Base-by-base conservation (phyloP, 192 early-diverging fungal species). In the Kappamyces sp. region DNA sequence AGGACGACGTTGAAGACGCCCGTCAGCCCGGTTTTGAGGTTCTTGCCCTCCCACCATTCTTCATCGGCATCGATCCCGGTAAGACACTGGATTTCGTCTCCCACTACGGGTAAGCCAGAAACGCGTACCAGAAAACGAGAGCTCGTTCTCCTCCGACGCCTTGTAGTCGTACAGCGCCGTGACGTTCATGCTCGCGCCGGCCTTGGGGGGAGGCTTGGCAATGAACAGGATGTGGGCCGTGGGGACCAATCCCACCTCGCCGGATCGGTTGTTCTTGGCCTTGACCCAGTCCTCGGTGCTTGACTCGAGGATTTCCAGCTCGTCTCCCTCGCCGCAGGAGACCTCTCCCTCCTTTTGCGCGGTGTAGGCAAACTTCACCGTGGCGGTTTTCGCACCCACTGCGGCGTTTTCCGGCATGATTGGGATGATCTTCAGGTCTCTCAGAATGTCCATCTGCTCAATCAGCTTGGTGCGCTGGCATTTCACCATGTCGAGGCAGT, bases 221-320 rank as follows among this genome's bases (percentile, higher is more conserved):
- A 65, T 41, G 2, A 49, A 32, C 55, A 74, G 60, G 49, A 74
- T 66, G 49, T 78, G 73, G 58, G 59, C 67, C 15, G 62, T 54
- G 7, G 73, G 73, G 13, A 78, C 70, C 9, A 77, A 51, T 1
- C 75, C 72, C 37, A 43, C 40, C 12, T 31, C 59, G n/a, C 52
- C 57, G 6, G 41, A 46, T 41, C 58, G 35, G 7, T 67, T 37
- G 2, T 44, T 33, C 12, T 13, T 5, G 33, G 63, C 74, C 53
- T 70, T 67, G 35, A 70, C 65, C 74, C 74, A 79, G 1, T 74
- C 77, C 46, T 67, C 65, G 1, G 37, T 55, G 23, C 71, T 74
- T 2, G 48, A 32, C 3, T 42, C 62, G 38, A 68, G 15, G n/a
- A 68, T 61, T 4, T 40, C 44, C 10, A 79, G 61, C 35, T 69